These are phyloP conservation scores for Miscanthus lutarioriparius DNA, from an alignment of 176 grass and related monocot species.

Conservation along the genomic window DNA sequence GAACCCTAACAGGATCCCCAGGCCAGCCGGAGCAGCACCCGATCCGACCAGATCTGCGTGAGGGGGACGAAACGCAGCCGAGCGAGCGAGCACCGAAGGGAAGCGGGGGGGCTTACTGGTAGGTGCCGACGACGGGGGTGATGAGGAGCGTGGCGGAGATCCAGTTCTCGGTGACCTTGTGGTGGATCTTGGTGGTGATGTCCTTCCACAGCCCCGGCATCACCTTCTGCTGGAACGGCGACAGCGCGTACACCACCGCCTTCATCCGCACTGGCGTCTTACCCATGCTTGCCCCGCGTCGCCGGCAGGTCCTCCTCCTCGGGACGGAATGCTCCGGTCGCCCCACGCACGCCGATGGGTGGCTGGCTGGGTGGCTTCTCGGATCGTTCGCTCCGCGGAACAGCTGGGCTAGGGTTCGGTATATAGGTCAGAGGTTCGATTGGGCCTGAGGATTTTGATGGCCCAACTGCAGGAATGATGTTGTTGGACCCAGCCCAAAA, in stretches of 20 bases:
- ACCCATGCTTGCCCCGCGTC: conserved; percentile 53
- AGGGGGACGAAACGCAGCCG: neutral
- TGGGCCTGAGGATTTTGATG: neutral
- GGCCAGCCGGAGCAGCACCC: neutral
- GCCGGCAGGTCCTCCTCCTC: conserved; percentile 12
- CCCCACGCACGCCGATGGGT: conserved; percentile 4
- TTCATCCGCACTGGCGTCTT: conserved; percentile 92
- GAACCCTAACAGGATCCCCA: neutral
- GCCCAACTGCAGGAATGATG: neutral
- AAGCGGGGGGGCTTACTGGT: conserved; percentile 47
- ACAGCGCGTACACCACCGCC: conserved; percentile 94
- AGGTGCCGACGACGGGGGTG: conserved; percentile 76
- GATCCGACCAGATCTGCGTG: conserved; percentile 23
- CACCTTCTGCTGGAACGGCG: conserved; percentile 99
- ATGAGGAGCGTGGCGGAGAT: conserved; percentile 85
- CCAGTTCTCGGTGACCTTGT: conserved; percentile 99
- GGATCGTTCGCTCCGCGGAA: neutral
- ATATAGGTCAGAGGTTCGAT: neutral
- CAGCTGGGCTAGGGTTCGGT: conserved; percentile 25
- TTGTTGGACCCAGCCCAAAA: neutral
- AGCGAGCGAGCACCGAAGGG: neutral
- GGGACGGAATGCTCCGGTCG: conserved; percentile 27
- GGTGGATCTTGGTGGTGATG: conserved; percentile 95
- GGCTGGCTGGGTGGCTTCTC: neutral
- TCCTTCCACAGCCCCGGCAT: conserved; percentile 98